Conservation (phyloP, 1,139 yeast species). For the Geotrichum bryndzae region DNA sequence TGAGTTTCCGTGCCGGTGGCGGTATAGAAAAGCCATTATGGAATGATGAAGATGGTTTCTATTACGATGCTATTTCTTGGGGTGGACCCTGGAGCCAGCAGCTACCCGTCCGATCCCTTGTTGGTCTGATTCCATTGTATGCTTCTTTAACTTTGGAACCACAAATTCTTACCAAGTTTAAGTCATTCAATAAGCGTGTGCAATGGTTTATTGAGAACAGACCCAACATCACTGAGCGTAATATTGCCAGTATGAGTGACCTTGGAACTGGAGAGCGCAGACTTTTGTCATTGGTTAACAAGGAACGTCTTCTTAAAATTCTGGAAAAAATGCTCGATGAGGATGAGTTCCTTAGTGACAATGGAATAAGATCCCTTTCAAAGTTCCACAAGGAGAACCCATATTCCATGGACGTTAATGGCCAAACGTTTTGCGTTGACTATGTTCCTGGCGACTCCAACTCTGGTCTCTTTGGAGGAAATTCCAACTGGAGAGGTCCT, state of each 20-base stretch:
- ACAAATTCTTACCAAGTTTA: conserved; percentile 69
- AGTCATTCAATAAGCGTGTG: conserved; percentile 77
- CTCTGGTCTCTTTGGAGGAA: conserved; percentile 94
- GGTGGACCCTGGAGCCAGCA: conserved; percentile 66
- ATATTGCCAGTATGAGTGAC: conserved; percentile 79
- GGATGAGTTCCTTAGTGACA: conserved; percentile 76
- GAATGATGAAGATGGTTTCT: conserved; percentile 87
- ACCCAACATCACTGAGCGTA: conserved; percentile 69
- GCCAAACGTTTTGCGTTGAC: conserved; percentile 64
- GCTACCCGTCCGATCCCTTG: conserved; percentile 83
- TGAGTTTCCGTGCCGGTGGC: conserved; percentile 63
- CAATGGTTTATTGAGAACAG: conserved; percentile 81
- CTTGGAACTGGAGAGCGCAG: conserved; percentile 86
- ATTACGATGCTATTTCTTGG: conserved; percentile 88
- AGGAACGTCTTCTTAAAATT: conserved; percentile 72
- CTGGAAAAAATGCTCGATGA: conserved; percentile 82
- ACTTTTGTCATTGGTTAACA: conserved; percentile 72
- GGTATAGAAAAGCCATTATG: conserved; percentile 62
- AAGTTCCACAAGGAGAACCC: conserved; percentile 85
- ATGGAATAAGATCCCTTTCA: conserved; percentile 86
- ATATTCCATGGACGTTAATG: conserved; percentile 79
- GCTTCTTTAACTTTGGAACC: conserved; percentile 91
- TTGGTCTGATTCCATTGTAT: conserved; percentile 87
- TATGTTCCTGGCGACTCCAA: conserved; percentile 93
- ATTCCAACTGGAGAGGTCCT: conserved; percentile 98